A percentile compares a stretch with the other conserved stretches of the same genome.
Conservation (phyloP, 2,329 filamentous ascomycete species). For the Cladophialophora exuberans region DNA sequence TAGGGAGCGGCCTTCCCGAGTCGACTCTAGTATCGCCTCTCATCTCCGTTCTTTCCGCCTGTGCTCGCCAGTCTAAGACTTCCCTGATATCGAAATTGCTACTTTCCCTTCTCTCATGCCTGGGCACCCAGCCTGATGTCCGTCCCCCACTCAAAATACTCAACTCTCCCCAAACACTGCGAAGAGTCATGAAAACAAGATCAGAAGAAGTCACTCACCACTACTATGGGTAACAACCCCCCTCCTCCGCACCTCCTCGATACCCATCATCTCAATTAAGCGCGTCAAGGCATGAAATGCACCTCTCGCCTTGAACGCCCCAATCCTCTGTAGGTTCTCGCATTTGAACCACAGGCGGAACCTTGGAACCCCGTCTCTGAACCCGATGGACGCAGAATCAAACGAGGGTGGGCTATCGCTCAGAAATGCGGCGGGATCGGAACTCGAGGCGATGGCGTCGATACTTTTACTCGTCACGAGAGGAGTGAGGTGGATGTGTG, state of each 20-base stretch:
- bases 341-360: conserved; percentile 90
- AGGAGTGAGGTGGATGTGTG: conserved; percentile 80
- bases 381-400: conserved; percentile 59
- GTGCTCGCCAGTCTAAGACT: no score
- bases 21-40: no score
- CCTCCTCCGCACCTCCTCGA: conserved; percentile 62
- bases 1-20: no score
- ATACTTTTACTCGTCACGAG: conserved; percentile 79
- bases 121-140: no score
- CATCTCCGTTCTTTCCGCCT: no score
- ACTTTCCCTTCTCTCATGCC: no score
- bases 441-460: conserved; percentile 72
- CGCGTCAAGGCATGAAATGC: conserved; percentile 83
- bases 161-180: no score
- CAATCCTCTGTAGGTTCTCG: conserved; percentile 87
- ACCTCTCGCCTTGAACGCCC: conserved; percentile 89
- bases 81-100: no score
- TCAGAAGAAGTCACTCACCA: conserved; percentile 55
- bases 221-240: conserved; percentile 91
- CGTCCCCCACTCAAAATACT: background rate
- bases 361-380: conserved; percentile 52
- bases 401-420: conserved; percentile 27
- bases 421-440: conserved; percentile 51
- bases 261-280: conserved; percentile 65
- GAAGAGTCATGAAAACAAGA: background rate